Evolutionary conservation across 2,329 filamentous ascomycete genomes (phyloP), one percentile per base, ranked within the genome.

Genomic region (Talaromyces sp.): DNA sequence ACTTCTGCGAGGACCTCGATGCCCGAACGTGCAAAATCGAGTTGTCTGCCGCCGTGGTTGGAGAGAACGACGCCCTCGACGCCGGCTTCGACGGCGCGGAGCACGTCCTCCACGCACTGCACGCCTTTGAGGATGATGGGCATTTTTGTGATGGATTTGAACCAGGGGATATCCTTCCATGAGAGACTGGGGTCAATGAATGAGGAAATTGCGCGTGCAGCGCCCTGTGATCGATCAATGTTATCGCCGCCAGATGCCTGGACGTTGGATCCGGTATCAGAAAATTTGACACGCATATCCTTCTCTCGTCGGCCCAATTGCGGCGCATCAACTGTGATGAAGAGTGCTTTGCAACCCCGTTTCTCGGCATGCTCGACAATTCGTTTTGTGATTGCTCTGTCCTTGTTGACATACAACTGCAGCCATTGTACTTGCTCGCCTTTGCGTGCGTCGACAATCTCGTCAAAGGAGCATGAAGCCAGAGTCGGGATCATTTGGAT

Each of bases 401-500:
- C 90, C 78, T 96, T 95, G 86, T 99, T 99, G 71, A 99, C 92
- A 80, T 97, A 96, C 0, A 99, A 87, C 80, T 99, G 95, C 70
- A 99, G 83, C 95, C 95, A 99, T 79, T 98, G 95, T 4, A 93
- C 88, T 78, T 97, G 93, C 68, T 90, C 89, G 52, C 86, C 90
- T 68, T 86, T 83, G 35, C 85, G 86, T 19, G 93, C 95, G 77
- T 98, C 95, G 69, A 96, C 83, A 66, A 99, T 97, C 80, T 99
- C 94, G 80, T 99, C 95, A 73, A 99, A 97, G 1, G 93, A 95
- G 82, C 95, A 98, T 2, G 93, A 97, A 2, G 95, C 95, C 7
- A 99, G 85, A 3, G 95, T 99, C 1, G 95, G 95, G 67, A 99
- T 98, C 95, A 99, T 99, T 80, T 99, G 95, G 67, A 98, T 87